Base-by-base conservation (phyloP, 2,329 filamentous ascomycete species). In the Penicillium sp. region DNA sequence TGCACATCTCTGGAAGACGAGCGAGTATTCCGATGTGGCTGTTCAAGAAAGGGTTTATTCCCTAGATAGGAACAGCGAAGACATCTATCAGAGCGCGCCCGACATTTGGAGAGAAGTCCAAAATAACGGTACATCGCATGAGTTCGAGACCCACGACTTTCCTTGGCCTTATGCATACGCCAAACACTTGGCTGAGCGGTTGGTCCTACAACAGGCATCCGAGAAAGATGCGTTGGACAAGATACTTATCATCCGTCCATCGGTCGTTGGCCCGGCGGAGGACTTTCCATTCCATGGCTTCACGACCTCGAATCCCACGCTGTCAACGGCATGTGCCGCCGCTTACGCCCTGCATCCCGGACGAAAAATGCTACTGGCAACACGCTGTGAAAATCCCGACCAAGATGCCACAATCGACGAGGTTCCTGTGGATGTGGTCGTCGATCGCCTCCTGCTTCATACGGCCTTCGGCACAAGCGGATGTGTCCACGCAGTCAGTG, bases 361-460 rank as follows among this genome's bases (percentile, higher is more conserved):
- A 4, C 63, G 63, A 2, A 60, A 55, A 14, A 67, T 68, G 7
- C 25, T 37, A 4, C 60, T 68, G 0, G 51, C 67, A 8, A 62
- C 68, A 0, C 54, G 64, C 38, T 66, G 56, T 17, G n/a, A 65
- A 17, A 57, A 67, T 14, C 67, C 68, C 8, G 47, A 61, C 4
- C 34, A 58, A 35, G 58, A 70, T 17, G 62, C 63, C 1, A 67
- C 63, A 1, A 67, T 68, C 14, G 68, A 70, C 31, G 67, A 69
- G 35, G 68, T 70, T 12, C 66, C 67, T 2, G 64, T 70, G 17
- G 68, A 70, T 50, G 67, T 70, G 3, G 68, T 70, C 1, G 67
- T 60, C 3, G 68, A 70, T 47, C 60, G 68, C 11, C 25, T 67
- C 2, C 54, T 68, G 4, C 58, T 64, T 15, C 66, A 68, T 55